phyloP scores from a whole-genome alignment of 1,139 yeast genomes.

The Debaryomyces singareniensis region DNA sequence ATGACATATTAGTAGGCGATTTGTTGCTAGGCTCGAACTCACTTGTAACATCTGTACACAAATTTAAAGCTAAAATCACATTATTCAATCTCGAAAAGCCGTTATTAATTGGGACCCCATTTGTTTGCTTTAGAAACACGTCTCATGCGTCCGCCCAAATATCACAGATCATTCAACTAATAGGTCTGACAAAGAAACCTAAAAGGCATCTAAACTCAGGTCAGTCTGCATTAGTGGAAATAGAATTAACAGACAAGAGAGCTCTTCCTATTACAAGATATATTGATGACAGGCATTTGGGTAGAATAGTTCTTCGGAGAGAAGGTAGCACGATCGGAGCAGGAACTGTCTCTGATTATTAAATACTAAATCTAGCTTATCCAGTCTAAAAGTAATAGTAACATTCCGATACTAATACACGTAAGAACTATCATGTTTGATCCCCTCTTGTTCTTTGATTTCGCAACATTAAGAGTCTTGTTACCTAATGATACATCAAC shows the following conservation, averaged over 20 bases:
- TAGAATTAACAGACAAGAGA: slow-evolving; percentile 51
- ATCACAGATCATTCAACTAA: slow-evolving; percentile 47
- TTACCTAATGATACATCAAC: slow-evolving; percentile 71
- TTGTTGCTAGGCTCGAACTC: slow-evolving; percentile 49
- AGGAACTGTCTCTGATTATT: slow-evolving; percentile 46
- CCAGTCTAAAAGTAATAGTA: slow-evolving; percentile 61
- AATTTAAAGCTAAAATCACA: slow-evolving; percentile 51
- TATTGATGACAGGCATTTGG: slow-evolving; percentile 56
- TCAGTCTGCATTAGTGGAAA: slow-evolving; percentile 65
- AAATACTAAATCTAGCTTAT: slow-evolving; percentile 4
- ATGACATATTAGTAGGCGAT: slow-evolving; percentile 59
- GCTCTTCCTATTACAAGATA: slow-evolving; percentile 59
- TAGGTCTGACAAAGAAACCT: slow-evolving; percentile 36
- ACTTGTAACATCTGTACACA: slow-evolving; percentile 40
- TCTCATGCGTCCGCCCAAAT: slow-evolving; percentile 72
- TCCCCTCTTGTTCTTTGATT: slow-evolving; percentile 61
- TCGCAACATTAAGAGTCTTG: slow-evolving; percentile 64
- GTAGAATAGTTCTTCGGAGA: slow-evolving; percentile 77
- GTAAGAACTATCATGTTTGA: slow-evolving; percentile 60
- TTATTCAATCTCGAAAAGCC: slow-evolving; percentile 73
- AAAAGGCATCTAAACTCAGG: slow-evolving; percentile 69
- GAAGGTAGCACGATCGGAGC: slow-evolving; percentile 90
- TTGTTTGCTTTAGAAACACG: slow-evolving; percentile 78
- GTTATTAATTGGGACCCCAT: slow-evolving; percentile 73
- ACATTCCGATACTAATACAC: slow-evolving; percentile 55